Evolutionary conservation across 352 stramenopile genomes (phyloP).

Genomic region (Phytophthora nicotianae): DNA sequence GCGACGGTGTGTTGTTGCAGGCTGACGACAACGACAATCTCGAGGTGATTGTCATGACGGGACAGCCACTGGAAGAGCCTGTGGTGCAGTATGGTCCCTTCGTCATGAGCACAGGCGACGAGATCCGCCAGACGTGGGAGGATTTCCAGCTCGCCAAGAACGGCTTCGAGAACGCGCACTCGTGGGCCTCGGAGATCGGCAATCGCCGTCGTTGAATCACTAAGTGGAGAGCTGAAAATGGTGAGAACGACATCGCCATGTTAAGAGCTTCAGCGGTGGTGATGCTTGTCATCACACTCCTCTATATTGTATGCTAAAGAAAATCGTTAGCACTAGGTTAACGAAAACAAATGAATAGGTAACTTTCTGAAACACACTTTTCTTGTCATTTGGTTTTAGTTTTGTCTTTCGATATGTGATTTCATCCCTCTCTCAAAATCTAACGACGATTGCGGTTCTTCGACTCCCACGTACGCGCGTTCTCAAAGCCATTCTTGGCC

Average conservation of each 20-base stretch:
- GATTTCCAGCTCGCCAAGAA: constrained; percentile 62
- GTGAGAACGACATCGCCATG: background rate
- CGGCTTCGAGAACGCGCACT: constrained; percentile 66
- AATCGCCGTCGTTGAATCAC: constrained; percentile 28
- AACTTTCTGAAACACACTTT: constrained; percentile 39
- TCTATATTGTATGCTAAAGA: constrained; percentile 7
- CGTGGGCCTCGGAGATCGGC: constrained; percentile 59
- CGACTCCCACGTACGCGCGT: constrained; percentile 42
- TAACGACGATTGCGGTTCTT: constrained; percentile 28
- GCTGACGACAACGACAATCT: constrained; percentile 36
- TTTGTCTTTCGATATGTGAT: background rate
- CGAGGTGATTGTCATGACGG: constrained; percentile 61
- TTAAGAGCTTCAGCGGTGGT: background rate
- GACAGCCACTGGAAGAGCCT: constrained; percentile 59
- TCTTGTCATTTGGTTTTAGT: constrained; percentile 3
- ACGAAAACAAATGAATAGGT: background rate
- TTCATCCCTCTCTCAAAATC: no score
- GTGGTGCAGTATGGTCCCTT: constrained; percentile 79
- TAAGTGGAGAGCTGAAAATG: background rate
- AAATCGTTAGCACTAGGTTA: background rate
- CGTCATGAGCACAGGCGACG: constrained; percentile 66
- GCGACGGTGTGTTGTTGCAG: constrained; percentile 52
- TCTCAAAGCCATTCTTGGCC: constrained; percentile 66
- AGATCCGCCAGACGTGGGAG: constrained; percentile 58
- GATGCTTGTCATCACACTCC: background rate